Base-by-base conservation (phyloP, 2,329 filamentous ascomycete species). In the Fusarium tanahbumbuense region DNA sequence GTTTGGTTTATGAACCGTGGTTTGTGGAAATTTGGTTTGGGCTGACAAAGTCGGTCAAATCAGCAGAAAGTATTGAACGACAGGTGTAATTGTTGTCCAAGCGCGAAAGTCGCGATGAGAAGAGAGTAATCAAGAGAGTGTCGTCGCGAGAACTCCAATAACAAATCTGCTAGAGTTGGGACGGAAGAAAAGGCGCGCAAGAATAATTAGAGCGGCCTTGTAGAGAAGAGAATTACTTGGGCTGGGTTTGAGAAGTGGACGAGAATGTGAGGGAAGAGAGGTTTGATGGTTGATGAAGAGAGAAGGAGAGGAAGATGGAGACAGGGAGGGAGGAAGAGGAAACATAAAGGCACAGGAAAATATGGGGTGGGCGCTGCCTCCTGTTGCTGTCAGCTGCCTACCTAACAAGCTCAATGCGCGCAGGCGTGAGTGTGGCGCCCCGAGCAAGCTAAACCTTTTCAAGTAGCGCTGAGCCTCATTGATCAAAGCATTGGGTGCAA, bases 341-440 rank as follows among this genome's bases (percentile, higher is more conserved):
- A 41, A 63, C 52, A 50, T 37, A 68, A 42, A 61, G 42, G 57
- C 56, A 58, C 52, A 70, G 70, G 46, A 76, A 76, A 76, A 73
- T 65, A 75, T 56, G 70, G 74, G 72, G 74, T 72, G 72, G 72
- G 69, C 66, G 66, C 58, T 66, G 67, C 65, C 57, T 64, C 64
- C 60, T 63, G 40, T 57, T 60, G 53, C 59, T 60, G 70, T 49
- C 60, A 47, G 60, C 47, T 64, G 68, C 60, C 22, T 2, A 28
- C 28, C 28, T 60, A 67, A 67, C 25, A 55, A 62, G 66, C 54
- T 65, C 55, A 65, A 55, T 57, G 66, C 65, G 56, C 55, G 58
- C 47, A 37, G 56, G 50, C 56, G 23, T 50, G 40, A 34, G 42
- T 45, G 58, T 67, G 60, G 73, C 60, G 63, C 48, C 20, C 23